These are phyloP conservation scores for Xylaria castorea DNA, from an alignment of 495 filamentous ascomycete genomes.

Conservation along the genomic window DNA sequence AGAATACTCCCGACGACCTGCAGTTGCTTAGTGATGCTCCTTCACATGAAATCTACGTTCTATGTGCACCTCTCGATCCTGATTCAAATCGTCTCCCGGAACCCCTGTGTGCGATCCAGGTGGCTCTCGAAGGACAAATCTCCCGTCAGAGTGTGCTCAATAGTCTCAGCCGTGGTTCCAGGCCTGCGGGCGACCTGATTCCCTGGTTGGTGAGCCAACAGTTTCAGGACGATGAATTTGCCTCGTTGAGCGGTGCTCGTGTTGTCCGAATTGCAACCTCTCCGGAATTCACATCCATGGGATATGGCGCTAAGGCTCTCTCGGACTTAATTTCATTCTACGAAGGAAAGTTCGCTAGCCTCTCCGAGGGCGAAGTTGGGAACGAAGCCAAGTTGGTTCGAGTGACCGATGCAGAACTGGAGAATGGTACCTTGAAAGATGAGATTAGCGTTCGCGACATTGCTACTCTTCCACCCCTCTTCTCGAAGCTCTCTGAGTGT, in stretches of 20 bases:
- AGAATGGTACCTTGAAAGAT: conserved; percentile 80
- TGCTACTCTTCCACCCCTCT: conserved; percentile 87
- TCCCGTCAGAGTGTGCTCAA: conserved; percentile 90
- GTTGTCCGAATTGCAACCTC: conserved; percentile 96
- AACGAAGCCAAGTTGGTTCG: conserved; percentile 69
- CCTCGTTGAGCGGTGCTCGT: conserved; percentile 87
- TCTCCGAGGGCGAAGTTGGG: conserved; percentile 66
- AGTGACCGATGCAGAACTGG: conserved; percentile 84
- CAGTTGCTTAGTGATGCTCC: conserved; percentile 98
- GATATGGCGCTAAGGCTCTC: conserved; percentile 89
- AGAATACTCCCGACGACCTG: conserved; percentile 97
- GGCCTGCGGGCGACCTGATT: conserved; percentile 93
- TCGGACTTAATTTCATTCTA: conserved; percentile 90
- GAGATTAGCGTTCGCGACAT: conserved; percentile 91
- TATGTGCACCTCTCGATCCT: conserved; percentile 86
- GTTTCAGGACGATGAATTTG: conserved; percentile 98
- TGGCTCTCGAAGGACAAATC: conserved; percentile 93
- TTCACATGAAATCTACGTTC: conserved; percentile 94
- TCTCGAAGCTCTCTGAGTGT: conserved; percentile 85
- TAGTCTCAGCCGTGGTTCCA: conserved; percentile 83
- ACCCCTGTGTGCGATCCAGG: conserved; percentile 92
- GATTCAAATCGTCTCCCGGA: conserved; percentile 82
- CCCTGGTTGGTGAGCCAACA: conserved; percentile 98
- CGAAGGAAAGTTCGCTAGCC: conserved; percentile 87
- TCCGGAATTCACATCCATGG: conserved; percentile 89